Percentiles rank a stretch among this genome's conserved stretches.
Evolutionary conservation across 78 protist genomes (phyloP).

Genomic region (Anaeramoeba flamelloides): DNA sequence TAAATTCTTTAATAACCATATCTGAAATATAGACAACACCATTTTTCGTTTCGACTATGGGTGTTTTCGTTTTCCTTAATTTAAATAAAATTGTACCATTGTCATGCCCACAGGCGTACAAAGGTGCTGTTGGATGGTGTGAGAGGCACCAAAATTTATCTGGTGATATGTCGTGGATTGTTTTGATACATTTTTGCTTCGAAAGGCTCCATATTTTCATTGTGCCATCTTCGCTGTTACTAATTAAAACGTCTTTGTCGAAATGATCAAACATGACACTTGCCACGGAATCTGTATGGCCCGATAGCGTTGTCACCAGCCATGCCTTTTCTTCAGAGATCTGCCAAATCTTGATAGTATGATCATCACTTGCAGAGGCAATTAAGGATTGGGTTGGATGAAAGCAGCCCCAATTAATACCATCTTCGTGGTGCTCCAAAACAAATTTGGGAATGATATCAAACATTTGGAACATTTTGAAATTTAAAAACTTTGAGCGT

Average conservation of each 20-base stretch:
- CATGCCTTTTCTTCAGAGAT: conserved; percentile 7
- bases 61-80: not conserved
- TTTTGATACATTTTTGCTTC: not conserved
- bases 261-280: conserved; percentile 88
- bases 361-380: conserved; percentile 89
- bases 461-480: conserved; percentile 55
- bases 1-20: too few species aligned
- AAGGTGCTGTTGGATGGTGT: conserved; percentile 2
- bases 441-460: conserved; percentile 66
- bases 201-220: conserved; percentile 86
- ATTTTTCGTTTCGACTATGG: too few species aligned
- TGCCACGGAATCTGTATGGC: conserved; percentile 85
- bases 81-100: conserved; percentile 41
- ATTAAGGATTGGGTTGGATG: conserved; percentile 81
- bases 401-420: conserved; percentile 97
- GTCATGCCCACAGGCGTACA: conserved; percentile 67
- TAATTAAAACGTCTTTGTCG: conserved; percentile 48
- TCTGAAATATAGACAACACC: too few species aligned
- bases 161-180: not conserved
- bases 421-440: conserved; percentile 57
- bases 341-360: conserved; percentile 81
- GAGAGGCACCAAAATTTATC: conserved; percentile 19
- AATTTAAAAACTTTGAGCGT: too few species aligned
- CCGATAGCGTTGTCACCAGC: conserved; percentile 1
- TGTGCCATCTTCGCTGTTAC: conserved; percentile 83